phyloP scores from a whole-genome alignment of 2,329 filamentous ascomycete species.

The Fusarium newnesense region DNA sequence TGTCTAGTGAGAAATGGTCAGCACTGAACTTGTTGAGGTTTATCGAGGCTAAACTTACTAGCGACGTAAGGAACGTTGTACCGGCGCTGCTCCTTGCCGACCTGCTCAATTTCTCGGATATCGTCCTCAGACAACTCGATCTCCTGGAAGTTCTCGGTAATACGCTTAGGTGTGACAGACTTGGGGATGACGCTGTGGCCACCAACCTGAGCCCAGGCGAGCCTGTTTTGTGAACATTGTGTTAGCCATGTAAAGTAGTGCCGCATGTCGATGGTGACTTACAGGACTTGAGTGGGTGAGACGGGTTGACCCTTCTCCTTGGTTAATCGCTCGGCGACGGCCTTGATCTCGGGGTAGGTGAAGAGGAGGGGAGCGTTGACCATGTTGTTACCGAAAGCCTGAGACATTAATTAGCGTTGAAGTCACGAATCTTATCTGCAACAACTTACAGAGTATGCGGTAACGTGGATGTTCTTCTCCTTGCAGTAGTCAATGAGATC shows the following conservation, averaged over 20 bases:
- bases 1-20: not conserved
- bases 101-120: not conserved
- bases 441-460: not conserved
- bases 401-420: fast-evolving
- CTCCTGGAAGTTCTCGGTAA: not conserved
- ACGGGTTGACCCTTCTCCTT: not conserved
- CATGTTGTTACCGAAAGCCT: not conserved
- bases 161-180: not conserved
- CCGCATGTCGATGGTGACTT: fast-evolving
- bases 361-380: not conserved
- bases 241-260: not conserved
- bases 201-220: not conserved
- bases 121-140: not conserved
- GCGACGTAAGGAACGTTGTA: not conserved
- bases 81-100: not conserved
- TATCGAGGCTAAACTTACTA: not conserved
- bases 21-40: fast-evolving
- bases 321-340: not conserved
- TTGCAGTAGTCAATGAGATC: not conserved
- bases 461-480: not conserved
- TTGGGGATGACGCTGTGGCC: not conserved
- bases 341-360: not conserved
- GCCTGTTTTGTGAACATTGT: not conserved
- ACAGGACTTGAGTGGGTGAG: not conserved
- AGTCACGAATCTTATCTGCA: fast-evolving